These are phyloP conservation scores for Trichoderma sp. DNA, from an alignment of 2,329 filamentous ascomycete genomes.

Conservation along the genomic window DNA sequence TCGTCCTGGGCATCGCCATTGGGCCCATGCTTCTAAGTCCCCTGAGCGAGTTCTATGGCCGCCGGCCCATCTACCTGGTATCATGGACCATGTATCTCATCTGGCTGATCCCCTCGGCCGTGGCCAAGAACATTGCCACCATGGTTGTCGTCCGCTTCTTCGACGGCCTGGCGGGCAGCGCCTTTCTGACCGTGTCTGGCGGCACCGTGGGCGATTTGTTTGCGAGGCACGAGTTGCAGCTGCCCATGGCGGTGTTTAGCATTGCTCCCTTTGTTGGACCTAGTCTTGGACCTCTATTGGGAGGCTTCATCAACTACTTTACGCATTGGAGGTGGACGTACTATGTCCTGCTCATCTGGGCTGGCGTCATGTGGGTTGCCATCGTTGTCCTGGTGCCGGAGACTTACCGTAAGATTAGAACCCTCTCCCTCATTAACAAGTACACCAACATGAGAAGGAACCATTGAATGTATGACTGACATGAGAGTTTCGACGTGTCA, in stretches of 20 bases:
- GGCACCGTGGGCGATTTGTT: conserved; percentile 86
- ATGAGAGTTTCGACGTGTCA: neutral
- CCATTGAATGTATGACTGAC: neutral
- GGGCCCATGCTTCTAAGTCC: conserved; percentile 66
- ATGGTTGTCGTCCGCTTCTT: conserved; percentile 79
- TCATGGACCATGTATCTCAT: conserved; percentile 75
- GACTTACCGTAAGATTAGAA: conserved; percentile 64
- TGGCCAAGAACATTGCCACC: conserved; percentile 78
- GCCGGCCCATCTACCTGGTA: conserved; percentile 75
- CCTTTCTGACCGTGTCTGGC: conserved; percentile 73
- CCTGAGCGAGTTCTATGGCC: conserved; percentile 77
- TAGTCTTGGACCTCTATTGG: conserved; percentile 60
- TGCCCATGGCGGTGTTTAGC: conserved; percentile 82
- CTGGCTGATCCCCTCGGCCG: conserved; percentile 79
- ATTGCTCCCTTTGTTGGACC: conserved; percentile 65
- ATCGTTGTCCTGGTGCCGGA: conserved; percentile 79
- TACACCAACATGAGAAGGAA: neutral
- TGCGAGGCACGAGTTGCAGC: conserved; percentile 64
- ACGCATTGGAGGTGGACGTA: conserved; percentile 79
- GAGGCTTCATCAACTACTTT: conserved; percentile 81
- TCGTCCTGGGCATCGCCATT: conserved; percentile 72
- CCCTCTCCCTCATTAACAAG: neutral
- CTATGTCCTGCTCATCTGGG: conserved; percentile 83
- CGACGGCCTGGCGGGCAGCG: conserved; percentile 68
- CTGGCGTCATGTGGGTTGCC: conserved; percentile 60